phyloP scores from a whole-genome alignment of 2,329 filamentous ascomycete species.

The Fusarium sp. region DNA sequence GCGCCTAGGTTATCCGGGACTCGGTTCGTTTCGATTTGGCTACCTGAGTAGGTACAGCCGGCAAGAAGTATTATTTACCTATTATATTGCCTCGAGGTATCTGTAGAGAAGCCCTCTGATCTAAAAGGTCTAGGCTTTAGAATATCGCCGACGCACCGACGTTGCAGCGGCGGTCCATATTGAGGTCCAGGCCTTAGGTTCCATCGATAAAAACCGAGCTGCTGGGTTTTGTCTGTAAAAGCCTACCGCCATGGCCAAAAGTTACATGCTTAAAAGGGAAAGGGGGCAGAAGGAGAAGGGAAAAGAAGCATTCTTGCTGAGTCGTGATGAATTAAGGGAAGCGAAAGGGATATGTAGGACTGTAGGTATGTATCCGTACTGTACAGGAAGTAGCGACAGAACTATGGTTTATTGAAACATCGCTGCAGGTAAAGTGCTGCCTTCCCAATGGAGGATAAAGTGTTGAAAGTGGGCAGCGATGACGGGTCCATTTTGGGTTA shows the following conservation, averaged over 20 bases:
- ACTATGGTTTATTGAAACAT: conserved; percentile 9
- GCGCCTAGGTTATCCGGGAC: conserved; percentile 25
- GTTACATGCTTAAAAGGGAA: conserved; percentile 6
- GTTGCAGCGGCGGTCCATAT: conserved; percentile 13
- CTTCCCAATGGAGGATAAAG: conserved; percentile 27
- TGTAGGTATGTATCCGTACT: neutral
- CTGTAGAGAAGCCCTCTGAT: neutral
- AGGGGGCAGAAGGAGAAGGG: conserved; percentile 6
- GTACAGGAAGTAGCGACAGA: neutral
- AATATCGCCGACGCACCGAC: conserved; percentile 16
- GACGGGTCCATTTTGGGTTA: conserved; percentile 32
- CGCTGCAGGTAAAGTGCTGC: conserved; percentile 35
- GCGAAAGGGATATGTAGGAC: neutral
- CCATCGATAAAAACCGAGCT: conserved; percentile 4
- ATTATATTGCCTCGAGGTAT: neutral
- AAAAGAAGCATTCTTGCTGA: neutral
- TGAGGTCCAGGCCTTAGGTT: conserved; percentile 8
- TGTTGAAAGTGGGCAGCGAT: conserved; percentile 26
- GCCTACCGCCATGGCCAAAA: conserved; percentile 24
- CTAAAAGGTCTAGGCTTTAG: neutral
- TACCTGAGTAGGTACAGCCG: neutral
- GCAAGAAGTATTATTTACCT: neutral
- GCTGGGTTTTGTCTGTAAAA: conserved; percentile 8
- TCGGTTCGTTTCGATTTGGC: conserved; percentile 15
- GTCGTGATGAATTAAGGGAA: conserved; percentile 1